phyloP scores from a whole-genome alignment of 805 yeast genomes.

The Myxozyma geophila region DNA sequence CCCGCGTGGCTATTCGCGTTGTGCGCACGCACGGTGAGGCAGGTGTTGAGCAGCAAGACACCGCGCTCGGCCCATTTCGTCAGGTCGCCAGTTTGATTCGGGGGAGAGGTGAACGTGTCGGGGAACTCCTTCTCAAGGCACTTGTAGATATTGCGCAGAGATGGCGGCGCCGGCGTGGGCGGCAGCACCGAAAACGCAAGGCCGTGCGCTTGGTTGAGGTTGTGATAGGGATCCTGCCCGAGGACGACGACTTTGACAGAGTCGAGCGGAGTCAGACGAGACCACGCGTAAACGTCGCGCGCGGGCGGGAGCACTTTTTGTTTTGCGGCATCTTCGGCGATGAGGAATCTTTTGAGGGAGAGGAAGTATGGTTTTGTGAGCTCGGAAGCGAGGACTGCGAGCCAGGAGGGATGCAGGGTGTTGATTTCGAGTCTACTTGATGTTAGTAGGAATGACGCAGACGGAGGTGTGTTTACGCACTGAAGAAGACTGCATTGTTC shows the following conservation, averaged over 20 bases:
- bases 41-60: conserved; percentile 82
- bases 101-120: conserved; percentile 52
- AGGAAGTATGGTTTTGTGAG: conserved; percentile 85
- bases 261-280: conserved; percentile 76
- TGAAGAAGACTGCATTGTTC: conserved; percentile 59
- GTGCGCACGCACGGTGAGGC: conserved; percentile 90
- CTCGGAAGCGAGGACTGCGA: conserved; percentile 66
- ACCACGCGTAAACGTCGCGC: conserved; percentile 86
- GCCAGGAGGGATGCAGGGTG: conserved; percentile 79
- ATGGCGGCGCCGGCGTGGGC: conserved; percentile 87
- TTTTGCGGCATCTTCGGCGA: conserved; percentile 48
- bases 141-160: conserved; percentile 84
- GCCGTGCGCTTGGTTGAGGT: conserved; percentile 92
- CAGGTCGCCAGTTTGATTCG: conserved; percentile 65
- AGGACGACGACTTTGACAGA: conserved; percentile 76
- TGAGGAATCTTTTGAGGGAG: conserved; percentile 66
- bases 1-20: conserved; percentile 90
- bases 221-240: conserved; percentile 98
- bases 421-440: conserved; percentile 59
- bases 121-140: conserved; percentile 71
- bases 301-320: conserved; percentile 77
- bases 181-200: conserved; percentile 88
- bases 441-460: conserved; percentile 37
- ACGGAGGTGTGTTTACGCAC: conserved; percentile 34
- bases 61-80: conserved; percentile 88